Evolutionary conservation across 1,139 yeast genomes (phyloP), one percentile per base, ranked within the genome.

Genomic region (Debaryomyces coudertii): DNA sequence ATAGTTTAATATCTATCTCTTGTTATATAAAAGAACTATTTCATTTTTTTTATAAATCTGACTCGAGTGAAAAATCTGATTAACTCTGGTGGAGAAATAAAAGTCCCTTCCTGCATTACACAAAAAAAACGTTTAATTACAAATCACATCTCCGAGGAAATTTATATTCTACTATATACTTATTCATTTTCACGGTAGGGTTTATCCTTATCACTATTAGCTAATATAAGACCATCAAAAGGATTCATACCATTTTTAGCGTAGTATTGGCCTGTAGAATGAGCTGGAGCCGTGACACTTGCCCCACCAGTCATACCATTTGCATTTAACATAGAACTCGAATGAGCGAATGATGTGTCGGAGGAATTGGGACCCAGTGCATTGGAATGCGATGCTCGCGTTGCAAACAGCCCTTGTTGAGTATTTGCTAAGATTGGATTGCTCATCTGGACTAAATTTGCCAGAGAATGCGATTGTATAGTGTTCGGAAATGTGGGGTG

Each of bases 161-260:
- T 25, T 6, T 36, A 12, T 27, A 25, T n/a, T 39, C 42, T 11
- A 28, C 38, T 24, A 42, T 37, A 27, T 40, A 42, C 31, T 39
- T 45, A 46, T 20, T 46, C 43, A 42, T 42, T 39, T 24, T 14
- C 43, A 16, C 22, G 34, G 2, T 14, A 18, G 14, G 23, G 22
- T 37, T 33, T 44, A 34, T 49, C 57, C 24, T 53, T 54, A 34
- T 56, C 54, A 34, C 52, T 45, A 14, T 48, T 57, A 2, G 71
- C 71, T 60, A 70, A 55, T 15, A 71, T 71, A 36, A 71, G 56
- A 11, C 75, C 75, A 51, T 72, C 77, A 50, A 71, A 72, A 9
- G 77, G 77, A 52, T 72, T 72, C 55, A 68, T 58, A 0, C 75
- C 76, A 48, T 68, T 66, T 44, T 60, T 69, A 7, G 73, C 76